These are phyloP conservation scores for Phytophthora lateralis DNA, from an alignment of 352 stramenopile species.

Conservation along the genomic window DNA sequence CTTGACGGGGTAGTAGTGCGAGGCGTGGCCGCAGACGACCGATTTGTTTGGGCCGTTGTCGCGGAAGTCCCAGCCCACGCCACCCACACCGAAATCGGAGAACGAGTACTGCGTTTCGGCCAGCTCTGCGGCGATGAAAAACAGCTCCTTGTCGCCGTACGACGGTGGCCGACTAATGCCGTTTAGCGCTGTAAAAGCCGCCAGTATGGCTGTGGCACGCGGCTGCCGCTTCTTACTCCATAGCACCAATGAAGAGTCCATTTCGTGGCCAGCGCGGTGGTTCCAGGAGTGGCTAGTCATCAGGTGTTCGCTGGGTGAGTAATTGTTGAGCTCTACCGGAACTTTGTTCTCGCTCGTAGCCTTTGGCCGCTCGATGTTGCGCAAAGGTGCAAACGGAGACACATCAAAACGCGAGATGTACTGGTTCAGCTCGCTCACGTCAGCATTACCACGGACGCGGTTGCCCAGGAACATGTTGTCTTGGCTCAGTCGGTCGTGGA, in stretches of 20 bases:
- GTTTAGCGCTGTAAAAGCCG: slow-evolving; percentile 56
- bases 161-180: slow-evolving; percentile 42
- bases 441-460: slow-evolving; percentile 26
- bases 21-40: slow-evolving; percentile 55
- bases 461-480: slow-evolving; percentile 49
- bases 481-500: slow-evolving; percentile 56
- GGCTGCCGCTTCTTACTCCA: slow-evolving; percentile 73
- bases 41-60: slow-evolving; percentile 38
- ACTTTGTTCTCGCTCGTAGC: slow-evolving; percentile 34
- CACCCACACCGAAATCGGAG: slow-evolving; percentile 66
- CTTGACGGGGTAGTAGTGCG: slow-evolving; percentile 65
- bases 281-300: slow-evolving; percentile 70
- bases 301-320: slow-evolving; percentile 62
- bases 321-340: slow-evolving; percentile 35
- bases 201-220: slow-evolving; percentile 70
- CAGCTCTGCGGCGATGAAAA: slow-evolving; percentile 72
- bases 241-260: slow-evolving; percentile 79
- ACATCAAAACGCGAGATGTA: slow-evolving; percentile 68
- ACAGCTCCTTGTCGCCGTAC: slow-evolving; percentile 84
- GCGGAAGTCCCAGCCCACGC: slow-evolving; percentile 48
- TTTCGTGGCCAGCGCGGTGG: slow-evolving; percentile 62
- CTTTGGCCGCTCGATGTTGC: slow-evolving; percentile 36
- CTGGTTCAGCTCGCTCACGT: slow-evolving; percentile 44
- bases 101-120: slow-evolving; percentile 74
- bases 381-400: slow-evolving; percentile 41